These are phyloP conservation scores for Suillus discolor DNA, from an alignment of 768 basidiomycete genomes.

Conservation along the genomic window DNA sequence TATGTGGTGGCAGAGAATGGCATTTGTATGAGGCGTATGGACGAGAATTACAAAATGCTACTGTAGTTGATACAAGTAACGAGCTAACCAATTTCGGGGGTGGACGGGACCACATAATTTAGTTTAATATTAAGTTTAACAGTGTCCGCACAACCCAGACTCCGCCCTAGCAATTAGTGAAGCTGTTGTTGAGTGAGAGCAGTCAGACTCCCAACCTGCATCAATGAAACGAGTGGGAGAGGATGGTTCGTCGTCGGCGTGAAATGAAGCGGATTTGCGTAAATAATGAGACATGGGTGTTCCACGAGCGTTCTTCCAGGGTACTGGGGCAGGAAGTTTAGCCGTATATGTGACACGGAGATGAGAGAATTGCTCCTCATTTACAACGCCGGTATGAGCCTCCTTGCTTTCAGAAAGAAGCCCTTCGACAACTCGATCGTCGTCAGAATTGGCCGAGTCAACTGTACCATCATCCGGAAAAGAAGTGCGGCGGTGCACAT, in stretches of 20 bases:
- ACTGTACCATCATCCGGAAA: constrained; percentile 34
- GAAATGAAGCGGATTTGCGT: constrained; percentile 43
- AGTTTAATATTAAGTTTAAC: constrained; percentile 6
- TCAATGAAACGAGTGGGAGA: constrained; percentile 54
- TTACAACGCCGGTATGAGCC: constrained; percentile 29
- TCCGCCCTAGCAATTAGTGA: constrained; percentile 3
- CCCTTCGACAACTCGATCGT: constrained; percentile 35
- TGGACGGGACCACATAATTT: not conserved
- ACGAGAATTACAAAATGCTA: constrained; percentile 11
- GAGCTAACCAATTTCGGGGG: not conserved
- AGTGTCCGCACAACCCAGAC: not conserved
- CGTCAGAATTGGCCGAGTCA: constrained; percentile 39
- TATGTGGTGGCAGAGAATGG: not conserved
- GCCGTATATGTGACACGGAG: constrained; percentile 38
- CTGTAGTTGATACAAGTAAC: constrained; percentile 6
- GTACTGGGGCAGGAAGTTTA: constrained; percentile 35
- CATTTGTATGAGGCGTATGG: not conserved
- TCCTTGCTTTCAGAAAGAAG: constrained; percentile 36
- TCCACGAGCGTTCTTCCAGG: constrained; percentile 36
- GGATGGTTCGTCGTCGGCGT: constrained; percentile 38
- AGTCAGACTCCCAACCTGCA: constrained; percentile 57
- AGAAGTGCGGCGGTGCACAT: constrained; percentile 29
- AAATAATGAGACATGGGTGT: constrained; percentile 39
- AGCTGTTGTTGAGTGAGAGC: constrained; percentile 42
- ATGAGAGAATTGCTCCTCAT: constrained; percentile 37